phyloP scores from a whole-genome alignment of 495 filamentous ascomycete genomes.

The Neurospora sublineolata region DNA sequence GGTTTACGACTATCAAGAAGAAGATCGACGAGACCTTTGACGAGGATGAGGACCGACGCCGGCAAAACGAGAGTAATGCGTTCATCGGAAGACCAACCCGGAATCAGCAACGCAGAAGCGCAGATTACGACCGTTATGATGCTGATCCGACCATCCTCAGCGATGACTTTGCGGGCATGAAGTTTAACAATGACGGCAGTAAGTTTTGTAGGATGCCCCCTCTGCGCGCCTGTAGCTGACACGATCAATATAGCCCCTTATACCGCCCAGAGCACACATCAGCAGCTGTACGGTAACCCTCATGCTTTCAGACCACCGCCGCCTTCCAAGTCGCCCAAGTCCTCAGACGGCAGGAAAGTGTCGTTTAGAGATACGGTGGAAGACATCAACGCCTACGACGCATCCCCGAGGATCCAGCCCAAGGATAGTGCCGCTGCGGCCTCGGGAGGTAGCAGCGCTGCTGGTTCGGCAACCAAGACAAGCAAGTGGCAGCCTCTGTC shows the following conservation, averaged over 20 bases:
- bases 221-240: constrained; percentile 5
- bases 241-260: not conserved
- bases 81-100: constrained; percentile 26
- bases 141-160: constrained; percentile 84
- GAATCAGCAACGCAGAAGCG: constrained; percentile 52
- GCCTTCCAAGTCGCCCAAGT: constrained; percentile 44
- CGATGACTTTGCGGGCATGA: constrained; percentile 85
- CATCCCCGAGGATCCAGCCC: constrained; percentile 40
- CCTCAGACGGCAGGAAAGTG: constrained; percentile 56
- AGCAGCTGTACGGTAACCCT: constrained; percentile 62
- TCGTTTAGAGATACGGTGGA: constrained; percentile 67
- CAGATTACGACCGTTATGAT: constrained; percentile 83
- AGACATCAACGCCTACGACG: constrained; percentile 67
- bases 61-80: constrained; percentile 16
- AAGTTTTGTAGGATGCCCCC: constrained; percentile 32
- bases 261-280: constrained; percentile 16
- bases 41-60: constrained; percentile 39
- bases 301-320: constrained; percentile 68
- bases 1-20: constrained; percentile 85
- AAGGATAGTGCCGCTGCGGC: constrained; percentile 11
- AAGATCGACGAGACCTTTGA: constrained; percentile 76
- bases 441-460: constrained; percentile 10
- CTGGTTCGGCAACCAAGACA: constrained; percentile 38
- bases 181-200: constrained; percentile 61
- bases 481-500: constrained; percentile 97